Evolutionary conservation across 1,284 basidiomycete species (phyloP).

Genomic region (Leccinum griseonigrum): DNA sequence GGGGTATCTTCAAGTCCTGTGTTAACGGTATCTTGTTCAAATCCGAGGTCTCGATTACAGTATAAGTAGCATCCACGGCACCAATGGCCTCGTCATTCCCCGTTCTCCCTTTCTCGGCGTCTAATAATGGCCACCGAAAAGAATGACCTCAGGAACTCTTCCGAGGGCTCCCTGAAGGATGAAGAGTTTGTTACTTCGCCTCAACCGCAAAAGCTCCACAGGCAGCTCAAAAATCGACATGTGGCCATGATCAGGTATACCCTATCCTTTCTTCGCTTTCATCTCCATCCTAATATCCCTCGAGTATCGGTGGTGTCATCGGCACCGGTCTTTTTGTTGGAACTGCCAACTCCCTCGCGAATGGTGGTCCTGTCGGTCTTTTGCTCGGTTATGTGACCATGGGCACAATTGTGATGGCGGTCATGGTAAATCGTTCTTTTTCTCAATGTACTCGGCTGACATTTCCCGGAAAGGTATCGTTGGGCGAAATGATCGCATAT

Average conservation of each 20-base stretch:
- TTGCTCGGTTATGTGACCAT: slow-evolving; percentile 61
- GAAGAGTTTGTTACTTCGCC: slow-evolving; percentile 13
- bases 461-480: slow-evolving; percentile 28
- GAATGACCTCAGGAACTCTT: slow-evolving; percentile 7
- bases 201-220: slow-evolving; percentile 37
- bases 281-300: background rate
- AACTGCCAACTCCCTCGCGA: slow-evolving; percentile 51
- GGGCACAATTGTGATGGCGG: slow-evolving; percentile 62
- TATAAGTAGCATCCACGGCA: background rate
- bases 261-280: background rate
- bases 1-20: background rate
- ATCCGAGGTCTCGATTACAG: background rate
- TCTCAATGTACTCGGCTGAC: background rate
- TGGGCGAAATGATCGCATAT: slow-evolving; percentile 45
- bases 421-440: slow-evolving; percentile 42
- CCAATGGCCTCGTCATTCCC: background rate
- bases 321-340: slow-evolving; percentile 72
- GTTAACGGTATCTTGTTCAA: background rate
- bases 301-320: slow-evolving; percentile 69
- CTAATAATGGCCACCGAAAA: slow-evolving; percentile 25
- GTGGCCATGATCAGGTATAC: slow-evolving; percentile 67
- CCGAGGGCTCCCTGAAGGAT: slow-evolving; percentile 22
- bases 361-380: slow-evolving; percentile 64
- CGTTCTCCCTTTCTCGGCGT: background rate
- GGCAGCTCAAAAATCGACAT: slow-evolving; percentile 66